phyloP scores from a whole-genome alignment of 1,284 basidiomycete genomes.

The Testicularia cyperi region DNA sequence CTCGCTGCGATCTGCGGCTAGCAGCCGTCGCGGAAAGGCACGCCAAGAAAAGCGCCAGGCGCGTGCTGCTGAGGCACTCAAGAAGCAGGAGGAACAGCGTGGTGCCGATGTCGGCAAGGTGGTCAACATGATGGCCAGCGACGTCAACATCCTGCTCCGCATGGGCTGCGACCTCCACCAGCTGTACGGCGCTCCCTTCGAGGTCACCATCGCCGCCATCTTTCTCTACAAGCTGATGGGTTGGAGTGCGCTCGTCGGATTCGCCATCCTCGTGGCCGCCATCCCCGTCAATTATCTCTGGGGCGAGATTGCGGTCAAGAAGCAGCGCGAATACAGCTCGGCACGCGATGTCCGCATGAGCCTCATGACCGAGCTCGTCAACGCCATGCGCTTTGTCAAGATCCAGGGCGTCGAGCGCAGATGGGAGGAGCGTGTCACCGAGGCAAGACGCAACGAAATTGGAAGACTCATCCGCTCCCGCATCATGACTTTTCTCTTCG shows the following conservation, averaged over 20 bases:
- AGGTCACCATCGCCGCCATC: constrained; percentile 70
- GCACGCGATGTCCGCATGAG: constrained; percentile 82
- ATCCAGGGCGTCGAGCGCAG: constrained; percentile 31
- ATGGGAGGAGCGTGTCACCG: constrained; percentile 43
- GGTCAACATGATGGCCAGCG: constrained; percentile 63
- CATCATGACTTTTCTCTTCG: constrained; percentile 58
- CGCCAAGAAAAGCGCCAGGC: too few relatives aligned
- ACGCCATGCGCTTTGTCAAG: constrained; percentile 78
- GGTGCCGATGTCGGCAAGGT: constrained; percentile 63
- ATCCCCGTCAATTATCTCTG: constrained; percentile 75
- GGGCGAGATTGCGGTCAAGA: constrained; percentile 68
- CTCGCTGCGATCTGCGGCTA: constrained; percentile 12
- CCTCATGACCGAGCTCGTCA: constrained; percentile 74
- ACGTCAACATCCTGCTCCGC: constrained; percentile 55
- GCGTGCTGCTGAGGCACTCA: too few relatives aligned
- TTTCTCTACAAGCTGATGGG: constrained; percentile 70
- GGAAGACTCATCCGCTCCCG: constrained; percentile 41
- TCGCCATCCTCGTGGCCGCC: constrained; percentile 72
- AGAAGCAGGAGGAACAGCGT: constrained; percentile 7
- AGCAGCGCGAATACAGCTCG: constrained; percentile 71
- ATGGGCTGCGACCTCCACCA: constrained; percentile 62
- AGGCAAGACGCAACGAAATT: constrained; percentile 53
- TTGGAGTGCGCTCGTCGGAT: constrained; percentile 79
- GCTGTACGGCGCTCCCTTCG: constrained; percentile 74
- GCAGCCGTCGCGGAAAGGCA: too few relatives aligned